These are phyloP conservation scores for Xerocomus cyaneibrunnescens DNA, from an alignment of 1,284 basidiomycete genomes.

Conservation along the genomic window DNA sequence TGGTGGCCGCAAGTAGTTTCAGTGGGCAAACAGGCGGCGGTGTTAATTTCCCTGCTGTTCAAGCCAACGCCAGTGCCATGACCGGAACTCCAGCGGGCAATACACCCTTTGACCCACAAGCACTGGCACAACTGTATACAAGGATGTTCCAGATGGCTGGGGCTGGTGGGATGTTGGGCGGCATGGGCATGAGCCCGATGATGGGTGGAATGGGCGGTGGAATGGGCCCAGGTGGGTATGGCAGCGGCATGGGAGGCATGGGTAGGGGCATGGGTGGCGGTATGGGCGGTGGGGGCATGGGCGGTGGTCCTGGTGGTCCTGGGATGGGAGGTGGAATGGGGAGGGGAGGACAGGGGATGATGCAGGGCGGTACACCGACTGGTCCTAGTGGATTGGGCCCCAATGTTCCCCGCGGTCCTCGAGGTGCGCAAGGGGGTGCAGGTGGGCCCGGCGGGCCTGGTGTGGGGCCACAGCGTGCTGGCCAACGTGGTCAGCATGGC, in stretches of 20 bases:
- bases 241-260: constrained; percentile 40
- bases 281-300: constrained; percentile 41
- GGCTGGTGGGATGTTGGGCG: constrained; percentile 42
- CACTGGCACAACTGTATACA: constrained; percentile 75
- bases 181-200: constrained; percentile 37
- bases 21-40: constrained; percentile 25
- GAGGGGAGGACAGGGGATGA: constrained; percentile 33
- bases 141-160: constrained; percentile 80
- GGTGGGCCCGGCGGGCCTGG: constrained; percentile 44
- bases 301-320: constrained; percentile 37
- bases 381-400: constrained; percentile 43
- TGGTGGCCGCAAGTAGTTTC: constrained; percentile 22
- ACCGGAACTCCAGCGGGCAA: constrained; percentile 37
- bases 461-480: constrained; percentile 73
- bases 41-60: constrained; percentile 28
- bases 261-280: constrained; percentile 32
- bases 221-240: constrained; percentile 40
- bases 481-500: constrained; percentile 68
- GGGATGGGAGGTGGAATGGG: constrained; percentile 44
- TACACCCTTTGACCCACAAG: constrained; percentile 77
- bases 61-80: constrained; percentile 26
- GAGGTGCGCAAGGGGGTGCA: constrained; percentile 51
- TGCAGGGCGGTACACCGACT: constrained; percentile 34
- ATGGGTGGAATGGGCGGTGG: constrained; percentile 35
- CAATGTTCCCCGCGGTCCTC: constrained; percentile 67